Percentiles rank a stretch among this genome's conserved stretches.
These are phyloP conservation scores for Zasmidium citrigriseum DNA, from an alignment of 2,329 filamentous ascomycete genomes.

Conservation along the genomic window DNA sequence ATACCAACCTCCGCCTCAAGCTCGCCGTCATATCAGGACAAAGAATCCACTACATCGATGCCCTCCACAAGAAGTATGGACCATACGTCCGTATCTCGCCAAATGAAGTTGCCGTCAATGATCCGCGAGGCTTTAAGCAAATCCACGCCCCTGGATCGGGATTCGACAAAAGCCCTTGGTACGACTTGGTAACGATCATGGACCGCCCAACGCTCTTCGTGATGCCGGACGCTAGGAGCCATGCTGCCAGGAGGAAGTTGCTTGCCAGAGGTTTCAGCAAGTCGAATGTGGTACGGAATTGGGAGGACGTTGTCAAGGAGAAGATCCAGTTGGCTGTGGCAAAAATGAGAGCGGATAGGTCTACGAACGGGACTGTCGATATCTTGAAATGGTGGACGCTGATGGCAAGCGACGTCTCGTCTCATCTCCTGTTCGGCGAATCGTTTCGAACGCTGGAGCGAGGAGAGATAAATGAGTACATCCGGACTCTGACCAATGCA, in stretches of 20 bases:
- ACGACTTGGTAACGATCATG: constrained; percentile 22
- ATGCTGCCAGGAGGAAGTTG: constrained; percentile 38
- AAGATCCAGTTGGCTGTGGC: constrained; percentile 36
- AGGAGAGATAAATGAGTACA: constrained; percentile 36
- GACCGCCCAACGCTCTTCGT: constrained; percentile 37
- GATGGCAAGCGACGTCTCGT: constrained; percentile 42
- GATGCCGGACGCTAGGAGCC: constrained; percentile 39
- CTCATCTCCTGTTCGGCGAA: constrained; percentile 42
- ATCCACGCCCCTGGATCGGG: constrained; percentile 32
- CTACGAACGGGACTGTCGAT: constrained; percentile 35
- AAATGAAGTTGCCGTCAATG: constrained; percentile 31
- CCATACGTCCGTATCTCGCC: constrained; percentile 33
- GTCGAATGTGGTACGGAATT: constrained; percentile 36
- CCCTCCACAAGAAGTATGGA: constrained; percentile 37
- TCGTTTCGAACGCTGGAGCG: constrained; percentile 41
- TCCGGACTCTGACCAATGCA: constrained; percentile 31
- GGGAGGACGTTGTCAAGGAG: constrained; percentile 38
- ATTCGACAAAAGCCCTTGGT: constrained; percentile 31
- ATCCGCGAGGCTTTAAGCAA: constrained; percentile 29
- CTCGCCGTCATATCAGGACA: constrained; percentile 39
- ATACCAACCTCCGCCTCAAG: constrained; percentile 36
- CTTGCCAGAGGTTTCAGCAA: constrained; percentile 41
- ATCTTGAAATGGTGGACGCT: constrained; percentile 46
- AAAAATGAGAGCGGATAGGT: constrained; percentile 32
- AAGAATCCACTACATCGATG: constrained; percentile 42